phyloP scores from a whole-genome alignment of 2,329 filamentous ascomycete species.

The Ilyonectria destructans region DNA sequence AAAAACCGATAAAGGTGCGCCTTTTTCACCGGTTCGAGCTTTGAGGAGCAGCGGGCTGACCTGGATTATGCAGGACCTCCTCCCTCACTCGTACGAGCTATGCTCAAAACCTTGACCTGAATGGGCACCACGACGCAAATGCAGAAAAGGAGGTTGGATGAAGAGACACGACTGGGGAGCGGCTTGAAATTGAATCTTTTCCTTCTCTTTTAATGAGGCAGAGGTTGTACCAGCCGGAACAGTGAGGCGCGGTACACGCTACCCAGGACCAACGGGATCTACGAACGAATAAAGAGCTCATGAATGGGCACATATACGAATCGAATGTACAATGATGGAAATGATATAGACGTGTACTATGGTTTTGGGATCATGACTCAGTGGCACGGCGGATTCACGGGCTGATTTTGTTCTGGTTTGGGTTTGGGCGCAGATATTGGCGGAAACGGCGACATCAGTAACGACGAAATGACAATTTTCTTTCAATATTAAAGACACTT shows the following conservation, averaged over 20 bases:
- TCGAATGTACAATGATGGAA: conserved; percentile 18
- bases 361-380: conserved; percentile 11
- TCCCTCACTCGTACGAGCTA: conserved; percentile 76
- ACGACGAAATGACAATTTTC: conserved; percentile 22
- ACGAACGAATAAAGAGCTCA: conserved; percentile 2
- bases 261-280: background rate
- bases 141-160: conserved; percentile 12
- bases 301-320: conserved; percentile 24
- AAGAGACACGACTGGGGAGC: conserved; percentile 13
- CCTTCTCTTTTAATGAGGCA: conserved; percentile 18
- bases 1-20: conserved; percentile 75
- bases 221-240: conserved; percentile 5
- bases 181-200: conserved; percentile 29
- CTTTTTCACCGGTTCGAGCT: conserved; percentile 40
- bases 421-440: conserved; percentile 20
- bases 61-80: conserved; percentile 69
- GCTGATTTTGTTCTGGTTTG: conserved; percentile 8
- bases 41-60: conserved; percentile 52
- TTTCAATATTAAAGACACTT: background rate
- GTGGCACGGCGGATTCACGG: conserved; percentile 9
- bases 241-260: background rate
- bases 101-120: conserved; percentile 81
- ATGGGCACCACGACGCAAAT: conserved; percentile 13
- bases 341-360: conserved; percentile 23
- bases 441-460: conserved; percentile 31